These are phyloP conservation scores for Geotrichum carabidarum DNA, from an alignment of 1,139 yeast species.

Conservation along the genomic window DNA sequence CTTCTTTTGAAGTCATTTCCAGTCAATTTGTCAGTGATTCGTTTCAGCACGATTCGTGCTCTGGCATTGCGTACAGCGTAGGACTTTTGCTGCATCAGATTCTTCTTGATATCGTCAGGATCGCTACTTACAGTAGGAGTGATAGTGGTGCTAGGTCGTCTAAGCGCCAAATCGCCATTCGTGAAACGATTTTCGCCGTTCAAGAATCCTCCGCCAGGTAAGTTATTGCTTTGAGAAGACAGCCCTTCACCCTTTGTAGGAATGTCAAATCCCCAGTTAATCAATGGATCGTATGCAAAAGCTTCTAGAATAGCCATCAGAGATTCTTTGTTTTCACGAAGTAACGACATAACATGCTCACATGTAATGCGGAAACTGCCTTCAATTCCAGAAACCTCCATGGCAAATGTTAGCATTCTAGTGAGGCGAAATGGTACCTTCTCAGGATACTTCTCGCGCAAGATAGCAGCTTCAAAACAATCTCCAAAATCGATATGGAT, in stretches of 20 bases:
- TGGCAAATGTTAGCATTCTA: conserved; percentile 94
- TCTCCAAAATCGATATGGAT: conserved; percentile 98
- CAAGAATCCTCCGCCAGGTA: conserved; percentile 13
- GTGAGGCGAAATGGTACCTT: conserved; percentile 96
- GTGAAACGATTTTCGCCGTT: conserved; percentile 6
- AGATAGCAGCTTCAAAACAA: conserved; percentile 96
- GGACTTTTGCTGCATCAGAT: conserved; percentile 52
- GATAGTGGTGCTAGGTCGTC: conserved; percentile 10
- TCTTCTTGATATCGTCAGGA: conserved; percentile 10
- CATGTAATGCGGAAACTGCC: conserved; percentile 96
- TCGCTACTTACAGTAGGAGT: neutral
- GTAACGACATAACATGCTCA: conserved; percentile 93
- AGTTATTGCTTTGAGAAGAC: conserved; percentile 42
- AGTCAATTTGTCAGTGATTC: conserved; percentile 87
- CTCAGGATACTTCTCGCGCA: conserved; percentile 95
- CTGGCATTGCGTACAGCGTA: conserved; percentile 66
- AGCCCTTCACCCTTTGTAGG: conserved; percentile 77
- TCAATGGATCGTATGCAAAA: conserved; percentile 96
- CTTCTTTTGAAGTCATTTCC: conserved; percentile 85
- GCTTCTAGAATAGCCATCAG: conserved; percentile 98
- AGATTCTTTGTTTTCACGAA: conserved; percentile 90
- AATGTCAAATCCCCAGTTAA: conserved; percentile 96
- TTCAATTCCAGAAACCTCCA: conserved; percentile 98
- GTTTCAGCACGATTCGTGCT: conserved; percentile 80
- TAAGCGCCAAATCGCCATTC: neutral